Evolutionary conservation across 1,284 basidiomycete species (phyloP).

Genomic region (Cutaneotrichosporon sp.): DNA sequence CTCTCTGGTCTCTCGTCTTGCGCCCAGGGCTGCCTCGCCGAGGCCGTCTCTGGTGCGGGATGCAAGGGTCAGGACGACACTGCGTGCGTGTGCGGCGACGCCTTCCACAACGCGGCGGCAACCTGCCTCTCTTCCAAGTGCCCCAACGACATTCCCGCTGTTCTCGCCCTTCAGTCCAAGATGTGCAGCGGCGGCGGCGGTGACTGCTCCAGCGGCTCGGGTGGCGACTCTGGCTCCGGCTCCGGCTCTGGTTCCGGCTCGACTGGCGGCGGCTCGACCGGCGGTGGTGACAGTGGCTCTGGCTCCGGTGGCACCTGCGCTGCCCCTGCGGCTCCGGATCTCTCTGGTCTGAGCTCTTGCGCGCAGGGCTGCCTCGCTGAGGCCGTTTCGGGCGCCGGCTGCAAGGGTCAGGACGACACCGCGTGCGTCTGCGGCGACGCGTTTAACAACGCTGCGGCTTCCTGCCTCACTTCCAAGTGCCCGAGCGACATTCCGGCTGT

Average conservation of each 20-base stretch:
- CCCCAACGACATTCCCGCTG: not conserved
- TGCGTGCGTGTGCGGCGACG: constrained; percentile 1
- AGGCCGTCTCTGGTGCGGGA: not conserved
- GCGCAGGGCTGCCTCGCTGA: not conserved
- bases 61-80: constrained; percentile 4
- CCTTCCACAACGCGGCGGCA: not conserved
- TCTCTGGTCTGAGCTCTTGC: not conserved
- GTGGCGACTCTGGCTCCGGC: not conserved
- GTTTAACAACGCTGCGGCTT: not conserved
- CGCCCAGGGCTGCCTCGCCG: not conserved
- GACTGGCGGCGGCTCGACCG: too few species aligned
- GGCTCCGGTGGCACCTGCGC: too few species aligned
- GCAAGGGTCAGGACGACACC: constrained; percentile 1
- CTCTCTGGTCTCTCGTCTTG: not conserved
- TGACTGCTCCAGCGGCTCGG: not conserved
- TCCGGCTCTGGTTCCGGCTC: too few species aligned
- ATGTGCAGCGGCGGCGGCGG: not conserved
- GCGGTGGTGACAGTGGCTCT: too few species aligned
- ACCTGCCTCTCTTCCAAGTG: not conserved
- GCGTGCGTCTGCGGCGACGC: constrained; percentile 2
- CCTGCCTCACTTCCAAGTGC: not conserved
- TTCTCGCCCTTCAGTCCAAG: not conserved
- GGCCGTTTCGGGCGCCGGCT: not conserved
- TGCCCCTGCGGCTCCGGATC: too few species aligned
- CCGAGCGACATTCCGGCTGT: not conserved